phyloP scores from a whole-genome alignment of 768 basidiomycete genomes.

The Zangia roseola region DNA sequence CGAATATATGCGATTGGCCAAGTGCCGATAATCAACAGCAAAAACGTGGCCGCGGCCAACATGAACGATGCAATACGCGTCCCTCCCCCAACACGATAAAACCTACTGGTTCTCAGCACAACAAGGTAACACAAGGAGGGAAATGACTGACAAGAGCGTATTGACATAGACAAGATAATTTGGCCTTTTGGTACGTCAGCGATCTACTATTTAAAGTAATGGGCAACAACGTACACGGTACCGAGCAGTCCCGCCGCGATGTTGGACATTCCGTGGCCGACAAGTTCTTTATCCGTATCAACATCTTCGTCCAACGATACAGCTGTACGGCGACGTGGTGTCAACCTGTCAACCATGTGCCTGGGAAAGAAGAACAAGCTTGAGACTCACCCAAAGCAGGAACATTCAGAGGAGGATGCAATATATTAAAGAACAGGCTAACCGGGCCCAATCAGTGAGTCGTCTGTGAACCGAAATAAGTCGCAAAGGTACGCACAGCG shows the following conservation, averaged over 20 bases:
- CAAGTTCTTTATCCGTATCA: constrained; percentile 88
- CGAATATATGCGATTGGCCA: constrained; percentile 90
- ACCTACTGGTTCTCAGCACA: constrained; percentile 38
- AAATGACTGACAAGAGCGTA: constrained; percentile 59
- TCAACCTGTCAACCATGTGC: neutral
- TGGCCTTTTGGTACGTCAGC: constrained; percentile 44
- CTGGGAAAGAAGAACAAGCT: neutral
- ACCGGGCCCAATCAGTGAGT: constrained; percentile 27
- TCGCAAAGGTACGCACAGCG: constrained; percentile 55
- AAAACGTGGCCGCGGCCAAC: constrained; percentile 70
- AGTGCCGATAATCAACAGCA: constrained; percentile 79
- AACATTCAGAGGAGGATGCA: constrained; percentile 86
- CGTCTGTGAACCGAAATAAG: neutral
- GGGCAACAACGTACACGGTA: constrained; percentile 58
- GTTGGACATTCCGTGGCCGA: constrained; percentile 92
- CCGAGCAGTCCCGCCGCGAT: constrained; percentile 77
- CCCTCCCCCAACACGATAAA: constrained; percentile 91
- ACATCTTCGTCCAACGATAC: constrained; percentile 89
- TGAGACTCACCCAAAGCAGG: constrained; percentile 70
- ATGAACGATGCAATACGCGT: constrained; percentile 83
- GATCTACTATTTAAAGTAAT: neutral
- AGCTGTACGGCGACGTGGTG: constrained; percentile 39
- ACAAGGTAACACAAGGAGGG: neutral
- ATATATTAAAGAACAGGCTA: constrained; percentile 79
- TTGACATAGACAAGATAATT: constrained; percentile 90